These are phyloP conservation scores for Paraurostyla sp. DNA, from an alignment of 73 alveolate genomes.

Conservation along the genomic window DNA sequence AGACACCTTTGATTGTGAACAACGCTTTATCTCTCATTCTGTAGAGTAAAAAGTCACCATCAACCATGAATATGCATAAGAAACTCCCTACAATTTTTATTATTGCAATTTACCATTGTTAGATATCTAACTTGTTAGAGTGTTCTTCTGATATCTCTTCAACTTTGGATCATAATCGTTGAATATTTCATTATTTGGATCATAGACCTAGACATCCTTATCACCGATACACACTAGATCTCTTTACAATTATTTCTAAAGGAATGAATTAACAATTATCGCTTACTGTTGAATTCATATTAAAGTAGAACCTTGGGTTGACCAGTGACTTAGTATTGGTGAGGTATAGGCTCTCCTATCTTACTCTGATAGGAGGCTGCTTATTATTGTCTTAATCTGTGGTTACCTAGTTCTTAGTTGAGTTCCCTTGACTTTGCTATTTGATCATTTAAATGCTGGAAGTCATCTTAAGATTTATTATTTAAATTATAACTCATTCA, in stretches of 20 bases:
- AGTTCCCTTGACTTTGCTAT: too few species aligned
- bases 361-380: constrained; percentile 35
- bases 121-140: background rate
- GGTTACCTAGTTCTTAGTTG: background rate
- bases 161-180: background rate
- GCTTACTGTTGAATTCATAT: background rate
- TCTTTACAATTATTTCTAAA: constrained; percentile 6
- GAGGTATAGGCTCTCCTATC: constrained; percentile 19
- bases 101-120: constrained; percentile 32
- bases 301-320: background rate
- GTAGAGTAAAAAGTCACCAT: constrained; percentile 26
- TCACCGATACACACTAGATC: background rate
- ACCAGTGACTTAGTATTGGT: background rate
- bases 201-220: constrained; percentile 5
- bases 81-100: background rate
- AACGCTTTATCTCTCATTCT: background rate
- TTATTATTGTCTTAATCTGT: background rate
- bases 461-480: too few species aligned
- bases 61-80: background rate
- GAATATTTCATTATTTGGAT: constrained; percentile 1
- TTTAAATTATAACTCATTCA: too few species aligned
- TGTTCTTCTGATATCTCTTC: background rate
- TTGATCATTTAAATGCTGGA: too few species aligned
- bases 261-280: background rate
- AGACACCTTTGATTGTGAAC: background rate